These are phyloP conservation scores for Tolypocladium tropicale DNA, from an alignment of 2,329 filamentous ascomycete genomes.

Conservation along the genomic window DNA sequence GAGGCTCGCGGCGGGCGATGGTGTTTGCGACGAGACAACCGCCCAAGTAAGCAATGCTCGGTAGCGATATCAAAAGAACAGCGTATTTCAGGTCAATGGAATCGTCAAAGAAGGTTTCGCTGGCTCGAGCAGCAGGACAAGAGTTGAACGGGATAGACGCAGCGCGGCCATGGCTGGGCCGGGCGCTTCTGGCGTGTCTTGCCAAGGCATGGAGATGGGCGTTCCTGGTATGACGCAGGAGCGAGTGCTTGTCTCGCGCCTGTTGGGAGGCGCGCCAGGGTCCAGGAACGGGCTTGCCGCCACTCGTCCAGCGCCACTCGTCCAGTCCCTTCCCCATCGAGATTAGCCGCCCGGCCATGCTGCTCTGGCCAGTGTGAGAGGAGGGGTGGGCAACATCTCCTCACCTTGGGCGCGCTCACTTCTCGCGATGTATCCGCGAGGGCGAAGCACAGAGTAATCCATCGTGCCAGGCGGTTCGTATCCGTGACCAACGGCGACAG, in stretches of 20 bases:
- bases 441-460: too few species aligned
- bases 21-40: background rate
- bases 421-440: too few species aligned
- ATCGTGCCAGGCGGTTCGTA: too few species aligned
- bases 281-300: constrained; percentile 2
- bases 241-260: constrained; percentile 2
- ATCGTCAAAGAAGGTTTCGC: background rate
- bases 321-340: background rate
- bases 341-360: background rate
- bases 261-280: constrained; percentile 3
- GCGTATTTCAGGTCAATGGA: background rate
- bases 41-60: background rate
- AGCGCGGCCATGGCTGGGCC: background rate
- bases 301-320: background rate
- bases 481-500: too few species aligned
- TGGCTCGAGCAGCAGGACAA: constrained; percentile 6
- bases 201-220: background rate
- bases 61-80: background rate
- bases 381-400: background rate
- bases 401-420: too few species aligned
- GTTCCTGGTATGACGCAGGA: constrained; percentile 8
- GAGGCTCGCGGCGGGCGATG: background rate
- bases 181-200: background rate
- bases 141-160: background rate
- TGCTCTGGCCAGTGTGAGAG: background rate